phyloP scores from a whole-genome alignment of 2,329 filamentous ascomycete species.

The Stachybotrys echinatus region DNA sequence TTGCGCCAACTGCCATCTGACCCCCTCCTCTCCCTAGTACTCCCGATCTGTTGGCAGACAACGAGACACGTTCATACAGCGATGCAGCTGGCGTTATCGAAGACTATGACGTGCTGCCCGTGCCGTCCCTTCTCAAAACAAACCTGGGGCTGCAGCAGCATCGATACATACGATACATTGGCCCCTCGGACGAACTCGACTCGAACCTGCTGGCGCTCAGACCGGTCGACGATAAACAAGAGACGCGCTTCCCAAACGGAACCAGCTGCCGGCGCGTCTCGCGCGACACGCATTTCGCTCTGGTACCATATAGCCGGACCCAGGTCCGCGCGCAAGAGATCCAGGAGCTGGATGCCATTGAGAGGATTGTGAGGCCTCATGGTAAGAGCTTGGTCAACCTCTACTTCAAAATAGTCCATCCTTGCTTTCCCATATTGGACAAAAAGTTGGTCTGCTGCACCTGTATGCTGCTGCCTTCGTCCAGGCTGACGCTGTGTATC shows the following conservation, averaged over 20 bases:
- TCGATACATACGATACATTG: constrained; percentile 6
- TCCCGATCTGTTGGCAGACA: neutral
- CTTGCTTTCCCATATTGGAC: constrained; percentile 46
- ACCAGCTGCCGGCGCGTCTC: constrained; percentile 17
- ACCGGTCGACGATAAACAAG: constrained; percentile 5
- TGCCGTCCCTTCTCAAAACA: constrained; percentile 7
- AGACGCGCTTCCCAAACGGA: constrained; percentile 4
- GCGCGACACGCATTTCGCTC: constrained; percentile 22
- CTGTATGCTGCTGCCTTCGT: neutral
- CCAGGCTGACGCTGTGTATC: neutral
- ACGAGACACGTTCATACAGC: neutral
- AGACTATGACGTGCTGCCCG: constrained; percentile 6
- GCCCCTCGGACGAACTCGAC: constrained; percentile 5
- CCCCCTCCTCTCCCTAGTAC: neutral
- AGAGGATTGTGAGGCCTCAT: constrained; percentile 52
- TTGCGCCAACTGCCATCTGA: too few species aligned
- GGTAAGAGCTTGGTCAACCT: constrained; percentile 55
- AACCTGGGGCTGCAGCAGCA: constrained; percentile 9
- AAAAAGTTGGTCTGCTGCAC: constrained; percentile 30
- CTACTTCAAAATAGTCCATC: constrained; percentile 55
- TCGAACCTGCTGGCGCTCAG: constrained; percentile 4
- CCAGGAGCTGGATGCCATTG: constrained; percentile 36
- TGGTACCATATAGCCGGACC: constrained; percentile 15
- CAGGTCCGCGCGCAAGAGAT: constrained; percentile 7
- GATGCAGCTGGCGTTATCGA: constrained; percentile 2